Evolutionary conservation across 768 basidiomycete species (phyloP), one percentile per base, ranked within the genome.

Genomic region (Infundibulicybe gibba): DNA sequence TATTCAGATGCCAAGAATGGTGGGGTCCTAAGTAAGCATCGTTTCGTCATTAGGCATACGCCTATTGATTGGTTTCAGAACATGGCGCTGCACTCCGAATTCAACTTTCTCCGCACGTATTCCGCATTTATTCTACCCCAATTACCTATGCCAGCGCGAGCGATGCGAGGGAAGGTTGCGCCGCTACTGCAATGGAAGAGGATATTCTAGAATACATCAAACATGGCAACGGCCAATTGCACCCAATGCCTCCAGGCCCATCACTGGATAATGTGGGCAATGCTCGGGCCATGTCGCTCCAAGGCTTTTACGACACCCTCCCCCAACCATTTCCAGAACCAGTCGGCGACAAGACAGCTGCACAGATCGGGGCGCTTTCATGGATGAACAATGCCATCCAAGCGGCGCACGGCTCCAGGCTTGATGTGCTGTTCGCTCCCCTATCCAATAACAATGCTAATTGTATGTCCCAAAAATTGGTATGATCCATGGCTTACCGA

Each of bases 271-370:
- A 38, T 10, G 17, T 10, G 35, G 17, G n/a, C 35, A 38, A 38
- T n/a, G 35, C 10, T 2, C 54, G 54, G 32, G 62, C 65, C 2
- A 61, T 71, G 35, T 69, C 74, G 0, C 61, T 88, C 1, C 81
- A 83, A 49, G 61, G 62, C 1, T 87, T 81, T 60, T 84, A 76
- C 54, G 83, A 83, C n/a, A 60, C 76, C 12, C 74, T 89, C 39
- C 84, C 85, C 1, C 71, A 73, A 39, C 86, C 84, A 1, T 76
- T 86, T 43, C 78, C 81, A 0, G 80, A 83, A 49, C 55, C 66
- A 10, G 67, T 83, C 9, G 71, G 68, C 1, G 66, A 70, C 12
- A 71, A 70, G 51, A 59, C 69, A 2, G 75, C 74, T 6, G 49
- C 61, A 1, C 76, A 82, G 47, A 73, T 84, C 46, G 80, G 83